Base-by-base conservation (phyloP, 345 rosid species). In the Hirschfeldia incana region DNA sequence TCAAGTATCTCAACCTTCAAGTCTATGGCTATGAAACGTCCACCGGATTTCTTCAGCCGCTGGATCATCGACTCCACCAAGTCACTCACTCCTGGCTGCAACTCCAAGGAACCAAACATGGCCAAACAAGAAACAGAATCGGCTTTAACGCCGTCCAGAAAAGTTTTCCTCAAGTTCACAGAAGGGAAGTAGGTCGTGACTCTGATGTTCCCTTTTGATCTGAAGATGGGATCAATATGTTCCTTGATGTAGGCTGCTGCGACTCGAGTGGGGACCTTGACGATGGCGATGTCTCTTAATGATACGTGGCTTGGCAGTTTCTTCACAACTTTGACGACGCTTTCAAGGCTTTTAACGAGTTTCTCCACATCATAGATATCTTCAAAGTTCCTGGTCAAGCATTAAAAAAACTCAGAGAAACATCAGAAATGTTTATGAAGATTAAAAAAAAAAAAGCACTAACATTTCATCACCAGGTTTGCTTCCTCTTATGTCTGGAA, bases 401-500 rank as follows among this genome's bases (percentile, higher is more conserved):
- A 15, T 9, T 10, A 11, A 42, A 73, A 74, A 69, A 68, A 37
- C n/a, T n/a, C n/a, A n/a, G n/a, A n/a, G n/a, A 53, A 34, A 3
- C 62, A 60, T 59, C 0, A 16, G 61, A 62, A 68, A 37, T 3
- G 59, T 8, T 30, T 44, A 32, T 12, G 44, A 67, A 46, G n/a
- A n/a, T n/a, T n/a, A n/a, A n/a, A n/a, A n/a, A n/a, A n/a, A n/a
- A n/a, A n/a, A 0, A 26, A n/a, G n/a, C 8, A 17, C 49, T 9
- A 84, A 62, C 36, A 89, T 88, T 82, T 85, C 89, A 78, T 95
- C 96, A 34, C 98, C 98, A 67, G 96, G 96, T 69, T 84, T 87
- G 89, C 81, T 89, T 85, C 99, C 99, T 88, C 99, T 88, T 70
- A 95, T 90, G 80, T 95, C 94, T 0, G 98, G 99, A 61, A 95